These are phyloP conservation scores for Coprinopsis marcescibilis DNA, from an alignment of 768 basidiomycete species.

Conservation along the genomic window DNA sequence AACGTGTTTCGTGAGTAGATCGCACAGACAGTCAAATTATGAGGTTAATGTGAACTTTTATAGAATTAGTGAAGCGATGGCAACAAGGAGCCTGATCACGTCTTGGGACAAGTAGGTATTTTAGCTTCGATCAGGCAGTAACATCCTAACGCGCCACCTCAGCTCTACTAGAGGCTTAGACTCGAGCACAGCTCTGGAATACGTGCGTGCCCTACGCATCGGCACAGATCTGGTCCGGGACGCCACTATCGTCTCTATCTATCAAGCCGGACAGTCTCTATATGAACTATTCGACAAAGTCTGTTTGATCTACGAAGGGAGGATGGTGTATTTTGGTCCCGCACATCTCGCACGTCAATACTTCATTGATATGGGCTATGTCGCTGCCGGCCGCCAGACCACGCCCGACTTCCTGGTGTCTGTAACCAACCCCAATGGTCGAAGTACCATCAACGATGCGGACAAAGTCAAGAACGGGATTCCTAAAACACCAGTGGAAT, in stretches of 20 bases:
- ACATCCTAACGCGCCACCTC: constrained; percentile 9
- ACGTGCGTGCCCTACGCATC: constrained; percentile 59
- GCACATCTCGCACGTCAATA: constrained; percentile 60
- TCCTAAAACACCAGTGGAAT: constrained; percentile 43
- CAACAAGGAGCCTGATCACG: constrained; percentile 53
- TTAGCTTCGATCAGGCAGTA: background rate
- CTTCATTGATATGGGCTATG: constrained; percentile 66
- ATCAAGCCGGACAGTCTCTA: constrained; percentile 74
- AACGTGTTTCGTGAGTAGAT: constrained; percentile 65
- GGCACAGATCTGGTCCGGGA: constrained; percentile 49
- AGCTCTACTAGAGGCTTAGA: constrained; percentile 65
- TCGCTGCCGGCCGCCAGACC: constrained; percentile 54
- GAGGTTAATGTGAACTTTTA: too few species aligned
- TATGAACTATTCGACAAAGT: constrained; percentile 66
- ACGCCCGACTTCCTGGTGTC: constrained; percentile 60
- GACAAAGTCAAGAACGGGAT: constrained; percentile 24
- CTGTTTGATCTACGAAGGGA: constrained; percentile 70
- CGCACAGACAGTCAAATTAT: too few species aligned
- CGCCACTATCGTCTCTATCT: constrained; percentile 73
- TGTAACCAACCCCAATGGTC: constrained; percentile 55
- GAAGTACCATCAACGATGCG: constrained; percentile 28
- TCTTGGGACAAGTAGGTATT: constrained; percentile 71
- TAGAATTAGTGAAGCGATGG: constrained; percentile 49
- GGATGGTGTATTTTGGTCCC: constrained; percentile 73
- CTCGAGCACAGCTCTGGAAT: constrained; percentile 70